A percentile compares a stretch with the other conserved stretches of the same genome.
Evolutionary conservation across 495 filamentous ascomycete species (phyloP).

Genomic region (Lophiotrema nucula): DNA sequence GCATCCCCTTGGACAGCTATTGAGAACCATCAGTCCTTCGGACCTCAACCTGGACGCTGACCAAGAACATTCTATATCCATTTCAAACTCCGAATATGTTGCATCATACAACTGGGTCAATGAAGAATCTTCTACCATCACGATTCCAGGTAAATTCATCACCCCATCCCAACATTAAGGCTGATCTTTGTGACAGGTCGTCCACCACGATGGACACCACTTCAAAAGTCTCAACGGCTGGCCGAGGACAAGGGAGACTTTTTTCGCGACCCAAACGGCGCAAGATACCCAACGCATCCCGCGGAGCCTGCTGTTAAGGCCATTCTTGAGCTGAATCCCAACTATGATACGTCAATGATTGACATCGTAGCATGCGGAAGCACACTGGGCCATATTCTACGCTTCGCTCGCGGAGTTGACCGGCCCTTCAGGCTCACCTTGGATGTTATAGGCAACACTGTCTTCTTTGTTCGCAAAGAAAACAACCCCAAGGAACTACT

Average conservation of each 20-base stretch:
- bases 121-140: conserved; percentile 42
- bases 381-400: conserved; percentile 57
- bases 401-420: conserved; percentile 51
- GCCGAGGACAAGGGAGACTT: conserved; percentile 52
- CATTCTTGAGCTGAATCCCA: conserved; percentile 40
- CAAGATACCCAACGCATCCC: conserved; percentile 54
- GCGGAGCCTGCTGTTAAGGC: conserved; percentile 58
- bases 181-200: conserved; percentile 44
- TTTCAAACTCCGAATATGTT: conserved; percentile 42
- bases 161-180: too few species aligned
- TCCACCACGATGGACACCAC: conserved; percentile 61
- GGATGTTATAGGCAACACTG: conserved; percentile 58
- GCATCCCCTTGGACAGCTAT: not conserved
- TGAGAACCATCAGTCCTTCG: not conserved
- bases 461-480: conserved; percentile 62
- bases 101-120: conserved; percentile 59
- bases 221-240: conserved; percentile 41
- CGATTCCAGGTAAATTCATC: conserved; percentile 53
- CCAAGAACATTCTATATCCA: conserved; percentile 1
- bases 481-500: conserved; percentile 56
- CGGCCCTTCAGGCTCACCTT: conserved; percentile 59
- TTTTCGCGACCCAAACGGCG: conserved; percentile 64
- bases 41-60: not conserved
- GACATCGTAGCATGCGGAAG: conserved; percentile 64
- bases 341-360: conserved; percentile 44